Evolutionary conservation across 192 early-diverging fungal genomes (phyloP), one percentile per base, ranked within the genome.

Genomic region (Mortierella claussenii): DNA sequence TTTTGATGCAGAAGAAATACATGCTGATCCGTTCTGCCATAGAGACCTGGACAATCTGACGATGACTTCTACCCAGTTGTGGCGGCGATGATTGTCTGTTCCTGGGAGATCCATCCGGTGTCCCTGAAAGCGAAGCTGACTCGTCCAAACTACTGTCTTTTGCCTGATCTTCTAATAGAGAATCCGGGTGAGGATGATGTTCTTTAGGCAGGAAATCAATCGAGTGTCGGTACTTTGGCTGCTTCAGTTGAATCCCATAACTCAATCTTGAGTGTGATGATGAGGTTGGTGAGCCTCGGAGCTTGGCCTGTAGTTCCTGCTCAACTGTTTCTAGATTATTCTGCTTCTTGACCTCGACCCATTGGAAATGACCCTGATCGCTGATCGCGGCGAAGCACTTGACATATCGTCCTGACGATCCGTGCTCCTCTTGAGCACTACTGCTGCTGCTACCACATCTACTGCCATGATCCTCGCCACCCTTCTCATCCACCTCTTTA

Each of bases 301-400:
- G 28, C 33, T 55, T 52, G 31, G 60, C 17, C 17, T 43, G 32
- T n/a, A 50, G 21, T 17, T 76, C 63, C 46, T 62, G 57, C 43
- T 76, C 73, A 0, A 31, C 18, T 1, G 3, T 20, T 23, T 56
- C 70, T 17, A 65, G 48, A 15, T 65, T 48, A 6, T 32, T 67
- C 31, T 65, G 64, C 24, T 76, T 76, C 47, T 76, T 76, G 58
- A 76, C 73, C 23, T 76, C 64, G 6, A 76, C 73, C 73, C 73
- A 76, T 20, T 67, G 73, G 45, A 76, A 76, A 20, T 76, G 73
- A 1, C 73, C 73, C 23, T 67, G 65, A 37, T 76, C 73, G 31
- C 59, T 76, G 23, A 76, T 76, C 17, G 53, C 50, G 2, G 65
- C 73, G 45, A 76, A 76, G 31, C 73, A 76, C 30, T 76, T 76